A percentile compares a stretch with the other conserved stretches of the same genome.
These are phyloP conservation scores for Ceratobasidium papillatum DNA, from an alignment of 1,284 basidiomycete species.

Conservation along the genomic window DNA sequence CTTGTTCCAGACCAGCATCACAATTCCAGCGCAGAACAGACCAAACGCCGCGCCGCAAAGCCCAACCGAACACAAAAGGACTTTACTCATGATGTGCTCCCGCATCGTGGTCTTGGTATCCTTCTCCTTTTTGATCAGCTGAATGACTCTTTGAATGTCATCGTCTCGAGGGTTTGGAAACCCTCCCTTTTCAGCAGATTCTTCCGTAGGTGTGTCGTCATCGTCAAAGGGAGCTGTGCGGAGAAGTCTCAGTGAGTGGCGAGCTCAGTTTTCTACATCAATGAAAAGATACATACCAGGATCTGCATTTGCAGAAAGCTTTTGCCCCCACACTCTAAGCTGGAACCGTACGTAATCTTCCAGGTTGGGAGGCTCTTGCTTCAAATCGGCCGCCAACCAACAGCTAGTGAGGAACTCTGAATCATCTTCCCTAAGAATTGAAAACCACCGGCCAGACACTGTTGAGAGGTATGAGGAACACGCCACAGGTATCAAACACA, in stretches of 20 bases:
- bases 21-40: conserved; percentile 29
- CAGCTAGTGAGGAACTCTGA: conserved; percentile 36
- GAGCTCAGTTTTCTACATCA: not conserved
- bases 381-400: conserved; percentile 33
- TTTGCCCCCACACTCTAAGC: conserved; percentile 23
- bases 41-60: conserved; percentile 12
- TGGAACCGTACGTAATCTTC: conserved; percentile 36
- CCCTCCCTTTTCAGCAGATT: conserved; percentile 8
- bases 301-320: not conserved
- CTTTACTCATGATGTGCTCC: conserved; percentile 24
- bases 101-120: not conserved
- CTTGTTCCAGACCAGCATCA: conserved; percentile 36
- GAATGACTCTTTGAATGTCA: conserved; percentile 23
- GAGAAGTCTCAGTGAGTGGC: not conserved
- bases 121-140: not conserved
- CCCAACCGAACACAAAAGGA: conserved; percentile 16
- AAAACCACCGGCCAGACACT: conserved; percentile 37
- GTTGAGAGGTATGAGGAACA: not conserved
- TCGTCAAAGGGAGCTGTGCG: not conserved
- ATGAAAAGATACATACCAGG: not conserved
- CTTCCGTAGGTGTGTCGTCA: not conserved
- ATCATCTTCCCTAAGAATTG: conserved; percentile 37
- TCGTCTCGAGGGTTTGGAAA: conserved; percentile 34
- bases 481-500: not conserved
- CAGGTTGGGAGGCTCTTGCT: conserved; percentile 10